Evolutionary conservation across 176 grass and related monocot species (phyloP).

Genomic region (Bromus sterilis): DNA sequence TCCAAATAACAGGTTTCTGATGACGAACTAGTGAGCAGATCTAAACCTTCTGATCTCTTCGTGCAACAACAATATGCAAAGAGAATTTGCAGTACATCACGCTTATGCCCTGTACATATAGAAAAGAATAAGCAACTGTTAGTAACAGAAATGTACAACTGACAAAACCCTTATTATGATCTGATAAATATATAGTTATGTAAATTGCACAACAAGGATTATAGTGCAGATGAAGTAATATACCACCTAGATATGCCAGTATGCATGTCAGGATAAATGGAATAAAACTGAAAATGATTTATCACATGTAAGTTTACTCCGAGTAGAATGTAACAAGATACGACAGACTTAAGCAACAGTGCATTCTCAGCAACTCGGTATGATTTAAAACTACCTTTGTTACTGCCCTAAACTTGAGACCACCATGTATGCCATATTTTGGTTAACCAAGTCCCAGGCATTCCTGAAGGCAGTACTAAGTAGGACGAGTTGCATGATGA

Average conservation of each 20-base stretch:
- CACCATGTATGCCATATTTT: not conserved
- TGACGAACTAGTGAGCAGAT: not conserved
- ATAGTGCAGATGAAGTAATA: not conserved
- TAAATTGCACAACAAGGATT: not conserved
- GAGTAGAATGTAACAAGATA: not conserved
- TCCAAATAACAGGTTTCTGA: not conserved
- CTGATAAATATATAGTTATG: not conserved
- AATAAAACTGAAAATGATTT: not conserved
- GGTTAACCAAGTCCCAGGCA: not conserved
- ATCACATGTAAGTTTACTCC: not conserved
- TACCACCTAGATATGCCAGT: not conserved
- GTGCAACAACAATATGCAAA: not conserved
- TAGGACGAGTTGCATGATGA: not conserved
- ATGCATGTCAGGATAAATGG: not conserved
- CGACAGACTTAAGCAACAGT: not conserved
- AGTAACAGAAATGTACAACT: not conserved
- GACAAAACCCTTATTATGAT: not conserved
- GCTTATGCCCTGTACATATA: not conserved
- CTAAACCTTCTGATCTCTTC: not conserved
- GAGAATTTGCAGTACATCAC: not conserved
- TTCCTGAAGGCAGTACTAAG: not conserved
- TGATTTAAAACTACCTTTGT: not conserved
- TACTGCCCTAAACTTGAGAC: not conserved
- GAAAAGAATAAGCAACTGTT: slow-evolving; percentile 1
- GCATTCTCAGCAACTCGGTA: not conserved